These are phyloP conservation scores for Claviceps maximensis DNA, from an alignment of 2,329 filamentous ascomycete species.

Conservation along the genomic window DNA sequence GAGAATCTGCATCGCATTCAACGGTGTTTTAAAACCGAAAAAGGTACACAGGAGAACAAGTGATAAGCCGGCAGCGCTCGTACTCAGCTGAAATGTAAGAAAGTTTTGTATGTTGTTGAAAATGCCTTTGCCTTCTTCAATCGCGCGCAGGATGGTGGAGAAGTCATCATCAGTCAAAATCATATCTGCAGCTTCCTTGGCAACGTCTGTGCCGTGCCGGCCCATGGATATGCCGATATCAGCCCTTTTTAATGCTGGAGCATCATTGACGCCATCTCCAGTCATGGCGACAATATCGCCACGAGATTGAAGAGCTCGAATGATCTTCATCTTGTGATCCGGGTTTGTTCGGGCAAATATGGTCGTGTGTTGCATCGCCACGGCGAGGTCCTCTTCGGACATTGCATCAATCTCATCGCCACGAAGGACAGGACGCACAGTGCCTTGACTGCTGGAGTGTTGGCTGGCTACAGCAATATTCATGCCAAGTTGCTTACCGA, in stretches of 20 bases:
- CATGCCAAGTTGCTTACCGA: conserved; percentile 93
- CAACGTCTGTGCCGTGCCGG: conserved; percentile 84
- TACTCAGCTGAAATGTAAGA: conserved; percentile 94
- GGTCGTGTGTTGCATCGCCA: conserved; percentile 75
- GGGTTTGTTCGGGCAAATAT: conserved; percentile 95
- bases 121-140: conserved; percentile 97
- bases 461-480: conserved; percentile 47
- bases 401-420: conserved; percentile 91
- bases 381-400: conserved; percentile 70
- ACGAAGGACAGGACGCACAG: conserved; percentile 59
- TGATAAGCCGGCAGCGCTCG: conserved; percentile 82
- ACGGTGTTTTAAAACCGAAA: conserved; percentile 83
- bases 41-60: conserved; percentile 87
- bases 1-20: conserved; percentile 98
- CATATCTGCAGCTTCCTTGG: conserved; percentile 93
- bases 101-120: conserved; percentile 99
- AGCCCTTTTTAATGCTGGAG: conserved; percentile 88
- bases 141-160: conserved; percentile 82
- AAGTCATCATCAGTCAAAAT: conserved; percentile 84
- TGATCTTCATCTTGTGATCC: conserved; percentile 97
- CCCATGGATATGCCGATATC: conserved; percentile 99
- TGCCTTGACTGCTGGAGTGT: conserved; percentile 39
- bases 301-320: conserved; percentile 76
- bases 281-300: conserved; percentile 99
- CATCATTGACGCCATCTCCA: conserved; percentile 95